Evolutionary conservation across 352 stramenopile genomes (phyloP).

Genomic region (Pythium sp.): DNA sequence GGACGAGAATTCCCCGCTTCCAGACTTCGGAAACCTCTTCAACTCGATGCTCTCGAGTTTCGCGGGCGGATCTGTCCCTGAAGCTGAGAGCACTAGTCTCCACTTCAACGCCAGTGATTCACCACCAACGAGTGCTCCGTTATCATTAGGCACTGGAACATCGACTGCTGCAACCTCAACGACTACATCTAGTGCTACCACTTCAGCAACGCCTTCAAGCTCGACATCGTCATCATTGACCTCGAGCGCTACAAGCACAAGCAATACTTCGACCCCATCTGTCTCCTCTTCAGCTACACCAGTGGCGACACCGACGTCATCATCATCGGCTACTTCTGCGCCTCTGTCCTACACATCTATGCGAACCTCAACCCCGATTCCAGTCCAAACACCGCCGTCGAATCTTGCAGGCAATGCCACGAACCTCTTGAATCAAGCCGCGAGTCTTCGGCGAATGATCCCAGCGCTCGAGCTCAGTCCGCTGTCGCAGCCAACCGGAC

Average conservation of each 20-base stretch:
- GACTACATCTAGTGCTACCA: not conserved
- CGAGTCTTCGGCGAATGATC: slow-evolving; percentile 25
- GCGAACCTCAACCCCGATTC: not conserved
- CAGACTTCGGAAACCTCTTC: slow-evolving; percentile 17
- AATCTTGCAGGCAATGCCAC: not conserved
- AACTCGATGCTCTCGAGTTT: slow-evolving; percentile 21
- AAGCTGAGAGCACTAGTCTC: slow-evolving; percentile 7
- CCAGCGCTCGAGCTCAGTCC: slow-evolving; percentile 24
- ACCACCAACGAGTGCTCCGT: not conserved
- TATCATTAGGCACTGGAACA: not conserved
- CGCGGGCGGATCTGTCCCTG: slow-evolving; percentile 1
- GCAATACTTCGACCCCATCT: not conserved
- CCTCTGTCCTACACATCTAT: not conserved
- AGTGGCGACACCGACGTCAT: not conserved
- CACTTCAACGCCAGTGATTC: not conserved
- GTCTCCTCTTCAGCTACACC: not conserved
- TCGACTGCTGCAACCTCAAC: not conserved
- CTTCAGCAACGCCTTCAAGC: not conserved
- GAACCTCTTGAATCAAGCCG: slow-evolving; percentile 22
- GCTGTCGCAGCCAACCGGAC: slow-evolving; percentile 19
- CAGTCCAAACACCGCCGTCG: not conserved
- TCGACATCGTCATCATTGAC: not conserved
- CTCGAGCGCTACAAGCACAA: not conserved
- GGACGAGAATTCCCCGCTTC: slow-evolving; percentile 9
- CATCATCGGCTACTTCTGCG: not conserved